Conservation (phyloP, 495 filamentous ascomycete species). For the Talaromyces borbonicus region DNA sequence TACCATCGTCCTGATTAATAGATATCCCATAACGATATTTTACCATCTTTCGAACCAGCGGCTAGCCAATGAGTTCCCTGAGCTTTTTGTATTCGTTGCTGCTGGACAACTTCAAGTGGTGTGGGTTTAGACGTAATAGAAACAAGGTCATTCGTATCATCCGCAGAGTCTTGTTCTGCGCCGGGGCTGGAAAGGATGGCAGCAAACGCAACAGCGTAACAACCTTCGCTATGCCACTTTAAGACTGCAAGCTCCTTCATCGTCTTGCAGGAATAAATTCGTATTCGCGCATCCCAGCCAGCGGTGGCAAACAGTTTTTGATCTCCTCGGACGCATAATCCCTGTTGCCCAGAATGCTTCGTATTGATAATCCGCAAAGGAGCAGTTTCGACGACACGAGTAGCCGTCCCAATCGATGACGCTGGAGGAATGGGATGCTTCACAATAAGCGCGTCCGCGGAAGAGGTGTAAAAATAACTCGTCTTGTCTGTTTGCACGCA, state of each 20-base stretch:
- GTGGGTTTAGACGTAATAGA: neutral
- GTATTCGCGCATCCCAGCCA: conserved; percentile 76
- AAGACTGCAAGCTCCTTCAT: conserved; percentile 87
- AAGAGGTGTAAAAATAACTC: conserved; percentile 66
- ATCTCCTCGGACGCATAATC: conserved; percentile 66
- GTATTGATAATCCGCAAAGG: conserved; percentile 59
- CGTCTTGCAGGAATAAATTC: conserved; percentile 72
- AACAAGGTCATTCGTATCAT: neutral
- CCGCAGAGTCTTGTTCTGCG: neutral
- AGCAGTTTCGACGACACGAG: conserved; percentile 13
- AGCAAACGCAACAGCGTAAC: conserved; percentile 78
- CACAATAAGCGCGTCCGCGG: conserved; percentile 62
- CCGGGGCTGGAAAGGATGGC: conserved; percentile 16
- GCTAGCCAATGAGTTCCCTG: conserved; percentile 78
- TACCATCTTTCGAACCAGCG: conserved; percentile 89
- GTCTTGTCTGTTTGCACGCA: conserved; percentile 33
- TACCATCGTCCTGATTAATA: conserved; percentile 48
- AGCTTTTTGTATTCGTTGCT: conserved; percentile 53
- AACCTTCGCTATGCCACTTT: conserved; percentile 90
- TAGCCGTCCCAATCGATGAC: too few species aligned
- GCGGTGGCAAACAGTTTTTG: conserved; percentile 80
- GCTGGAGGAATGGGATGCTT: conserved; percentile 48
- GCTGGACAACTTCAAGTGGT: conserved; percentile 44
- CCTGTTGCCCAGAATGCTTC: conserved; percentile 84
- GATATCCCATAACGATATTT: conserved; percentile 92